Conservation (phyloP, 129 eudicot species). For the Artemisia tridentata region DNA sequence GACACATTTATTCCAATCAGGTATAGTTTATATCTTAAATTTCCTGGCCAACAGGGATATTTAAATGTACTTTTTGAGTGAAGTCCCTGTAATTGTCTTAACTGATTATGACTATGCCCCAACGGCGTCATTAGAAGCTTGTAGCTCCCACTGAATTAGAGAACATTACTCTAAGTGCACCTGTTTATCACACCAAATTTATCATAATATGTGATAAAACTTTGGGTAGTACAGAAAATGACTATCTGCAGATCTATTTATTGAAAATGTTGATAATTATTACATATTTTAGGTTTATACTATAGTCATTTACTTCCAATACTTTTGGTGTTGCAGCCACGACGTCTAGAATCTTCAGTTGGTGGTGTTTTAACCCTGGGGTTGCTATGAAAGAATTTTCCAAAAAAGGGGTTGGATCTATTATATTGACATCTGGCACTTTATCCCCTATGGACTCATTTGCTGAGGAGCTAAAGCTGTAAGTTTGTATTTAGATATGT, state of each 20-base stretch:
- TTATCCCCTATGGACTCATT: slow-evolving; percentile 97
- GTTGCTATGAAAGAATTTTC: slow-evolving; percentile 88
- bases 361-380: slow-evolving; percentile 99
- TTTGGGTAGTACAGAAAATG: neutral
- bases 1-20: too few species aligned
- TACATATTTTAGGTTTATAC: slow-evolving; percentile 4
- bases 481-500: slow-evolving; percentile 33
- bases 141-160: too few species aligned
- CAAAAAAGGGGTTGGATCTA: slow-evolving; percentile 72
- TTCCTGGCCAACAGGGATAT: too few species aligned
- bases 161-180: neutral
- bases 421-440: slow-evolving; percentile 95
- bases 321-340: slow-evolving; percentile 49
- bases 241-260: neutral
- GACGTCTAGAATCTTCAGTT: slow-evolving; percentile 80
- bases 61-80: too few species aligned
- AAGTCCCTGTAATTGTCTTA: too few species aligned
- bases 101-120: too few species aligned
- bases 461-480: slow-evolving; percentile 95
- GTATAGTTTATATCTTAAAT: too few species aligned
- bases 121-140: too few species aligned
- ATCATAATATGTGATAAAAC: neutral
- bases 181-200: slow-evolving; percentile 1
- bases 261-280: neutral
- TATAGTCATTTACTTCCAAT: slow-evolving; percentile 7